Percentiles rank a stretch among this genome's conserved stretches.
Conservation (phyloP, 495 filamentous ascomycete species). For the Aspergillus egyptiacus region DNA sequence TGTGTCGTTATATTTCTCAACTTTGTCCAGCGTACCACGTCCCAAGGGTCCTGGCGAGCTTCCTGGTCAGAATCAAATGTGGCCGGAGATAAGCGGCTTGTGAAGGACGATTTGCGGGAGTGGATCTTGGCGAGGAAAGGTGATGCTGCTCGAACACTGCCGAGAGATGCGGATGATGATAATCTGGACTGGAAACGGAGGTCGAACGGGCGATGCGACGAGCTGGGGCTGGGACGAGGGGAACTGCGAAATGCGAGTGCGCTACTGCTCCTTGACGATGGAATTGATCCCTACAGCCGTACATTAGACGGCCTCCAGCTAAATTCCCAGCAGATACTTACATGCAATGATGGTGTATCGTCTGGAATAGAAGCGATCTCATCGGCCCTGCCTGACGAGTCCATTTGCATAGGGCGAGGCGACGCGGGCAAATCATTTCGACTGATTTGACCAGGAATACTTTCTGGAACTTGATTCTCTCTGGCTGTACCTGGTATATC, state of each 20-base stretch:
- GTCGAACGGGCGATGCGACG: constrained; percentile 87
- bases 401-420: constrained; percentile 18
- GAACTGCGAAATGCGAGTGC: constrained; percentile 45
- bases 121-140: constrained; percentile 71
- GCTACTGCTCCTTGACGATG: constrained; percentile 71
- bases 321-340: constrained; percentile 35
- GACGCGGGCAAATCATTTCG: constrained; percentile 16
- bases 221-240: constrained; percentile 55
- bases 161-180: constrained; percentile 53
- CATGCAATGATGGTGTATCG: constrained; percentile 84
- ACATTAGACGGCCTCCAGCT: constrained; percentile 17
- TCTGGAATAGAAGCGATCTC: constrained; percentile 68
- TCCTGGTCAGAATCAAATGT: constrained; percentile 54
- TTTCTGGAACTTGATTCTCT: constrained; percentile 18
- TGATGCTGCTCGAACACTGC: constrained; percentile 63
- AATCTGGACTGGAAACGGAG: constrained; percentile 86
- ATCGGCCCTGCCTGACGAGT: constrained; percentile 34
- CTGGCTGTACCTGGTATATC: constrained; percentile 26
- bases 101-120: constrained; percentile 69
- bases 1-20: constrained; percentile 82
- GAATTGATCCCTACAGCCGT: constrained; percentile 61
- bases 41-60: constrained; percentile 73
- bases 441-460: constrained; percentile 5
- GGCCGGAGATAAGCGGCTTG: constrained; percentile 48
- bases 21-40: constrained; percentile 94